These are phyloP conservation scores for Cryptosporidium viatorum DNA, from an alignment of 169 alveolate species.

Conservation along the genomic window DNA sequence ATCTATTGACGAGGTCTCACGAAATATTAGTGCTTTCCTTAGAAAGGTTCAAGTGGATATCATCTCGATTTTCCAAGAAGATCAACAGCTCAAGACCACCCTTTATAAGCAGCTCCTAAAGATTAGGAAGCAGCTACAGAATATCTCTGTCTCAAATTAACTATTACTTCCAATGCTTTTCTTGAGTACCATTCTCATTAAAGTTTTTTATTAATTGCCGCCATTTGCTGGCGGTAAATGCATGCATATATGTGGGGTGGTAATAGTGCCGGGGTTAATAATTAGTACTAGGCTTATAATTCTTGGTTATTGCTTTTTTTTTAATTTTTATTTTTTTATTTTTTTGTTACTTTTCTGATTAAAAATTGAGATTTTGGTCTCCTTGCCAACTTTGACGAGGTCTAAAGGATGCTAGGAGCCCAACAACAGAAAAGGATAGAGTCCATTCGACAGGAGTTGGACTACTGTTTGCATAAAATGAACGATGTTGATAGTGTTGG, in stretches of 20 bases:
- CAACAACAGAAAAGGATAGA: conserved; percentile 70
- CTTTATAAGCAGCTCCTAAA: conserved; percentile 35
- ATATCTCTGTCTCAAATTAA: background rate
- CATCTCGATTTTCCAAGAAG: conserved; percentile 24
- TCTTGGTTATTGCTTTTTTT: conserved; percentile 28
- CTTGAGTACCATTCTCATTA: background rate
- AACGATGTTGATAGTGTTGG: conserved; percentile 75
- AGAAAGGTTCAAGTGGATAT: conserved; percentile 24
- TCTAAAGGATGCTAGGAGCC: conserved; percentile 73
- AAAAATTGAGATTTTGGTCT: conserved; percentile 22
- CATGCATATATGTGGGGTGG: conserved; percentile 60
- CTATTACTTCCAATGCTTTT: background rate
- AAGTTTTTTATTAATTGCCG: background rate
- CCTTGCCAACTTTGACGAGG: conserved; percentile 1
- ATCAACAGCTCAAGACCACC: background rate
- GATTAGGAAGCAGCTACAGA: conserved; percentile 7
- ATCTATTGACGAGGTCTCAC: conserved; percentile 47
- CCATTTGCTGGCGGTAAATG: conserved; percentile 38
- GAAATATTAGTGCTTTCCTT: background rate
- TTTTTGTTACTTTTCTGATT: background rate
- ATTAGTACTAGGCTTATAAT: background rate
- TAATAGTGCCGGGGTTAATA: conserved; percentile 23
- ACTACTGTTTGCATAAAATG: conserved; percentile 70
- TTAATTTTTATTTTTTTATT: background rate
- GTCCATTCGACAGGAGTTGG: conserved; percentile 60